Percentiles rank a stretch among this genome's conserved stretches.
Evolutionary conservation across 1,284 basidiomycete genomes (phyloP).

Genomic region (Inonotus obliquus): DNA sequence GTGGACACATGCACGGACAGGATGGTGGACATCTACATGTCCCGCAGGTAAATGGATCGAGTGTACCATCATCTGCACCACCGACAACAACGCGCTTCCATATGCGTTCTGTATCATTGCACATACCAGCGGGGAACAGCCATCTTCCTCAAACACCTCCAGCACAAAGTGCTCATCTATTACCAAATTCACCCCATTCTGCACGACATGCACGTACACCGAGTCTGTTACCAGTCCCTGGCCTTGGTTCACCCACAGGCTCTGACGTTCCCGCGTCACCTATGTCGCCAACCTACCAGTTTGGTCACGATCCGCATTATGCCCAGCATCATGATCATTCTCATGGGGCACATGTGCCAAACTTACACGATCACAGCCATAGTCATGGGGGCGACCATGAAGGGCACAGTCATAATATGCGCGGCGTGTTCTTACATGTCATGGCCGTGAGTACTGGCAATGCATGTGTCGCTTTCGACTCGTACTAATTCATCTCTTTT

Average conservation of each 20-base stretch:
- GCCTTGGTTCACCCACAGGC: conserved; percentile 4
- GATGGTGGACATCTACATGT: background rate
- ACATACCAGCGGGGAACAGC: conserved; percentile 7
- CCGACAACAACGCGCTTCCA: conserved; percentile 14
- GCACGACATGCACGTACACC: conserved; percentile 10
- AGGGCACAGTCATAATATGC: conserved; percentile 97
- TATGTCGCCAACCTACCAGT: conserved; percentile 55
- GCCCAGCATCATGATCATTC: conserved; percentile 43
- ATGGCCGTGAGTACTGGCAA: conserved; percentile 63
- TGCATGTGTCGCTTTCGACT: background rate
- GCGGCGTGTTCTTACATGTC: conserved; percentile 94
- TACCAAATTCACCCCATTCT: background rate
- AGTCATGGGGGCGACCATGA: conserved; percentile 55
- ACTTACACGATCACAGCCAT: conserved; percentile 51
- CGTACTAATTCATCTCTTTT: conserved; percentile 1
- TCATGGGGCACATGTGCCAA: conserved; percentile 41
- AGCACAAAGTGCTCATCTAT: background rate
- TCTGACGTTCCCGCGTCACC: conserved; percentile 33
- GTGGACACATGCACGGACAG: background rate
- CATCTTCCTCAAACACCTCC: background rate
- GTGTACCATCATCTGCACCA: conserved; percentile 10
- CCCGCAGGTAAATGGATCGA: background rate
- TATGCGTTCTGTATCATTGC: conserved; percentile 16
- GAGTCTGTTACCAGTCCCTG: conserved; percentile 9
- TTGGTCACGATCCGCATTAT: conserved; percentile 58